These are phyloP conservation scores for Anisodus tanguticus DNA, from an alignment of 257 asterid genomes.

Conservation along the genomic window DNA sequence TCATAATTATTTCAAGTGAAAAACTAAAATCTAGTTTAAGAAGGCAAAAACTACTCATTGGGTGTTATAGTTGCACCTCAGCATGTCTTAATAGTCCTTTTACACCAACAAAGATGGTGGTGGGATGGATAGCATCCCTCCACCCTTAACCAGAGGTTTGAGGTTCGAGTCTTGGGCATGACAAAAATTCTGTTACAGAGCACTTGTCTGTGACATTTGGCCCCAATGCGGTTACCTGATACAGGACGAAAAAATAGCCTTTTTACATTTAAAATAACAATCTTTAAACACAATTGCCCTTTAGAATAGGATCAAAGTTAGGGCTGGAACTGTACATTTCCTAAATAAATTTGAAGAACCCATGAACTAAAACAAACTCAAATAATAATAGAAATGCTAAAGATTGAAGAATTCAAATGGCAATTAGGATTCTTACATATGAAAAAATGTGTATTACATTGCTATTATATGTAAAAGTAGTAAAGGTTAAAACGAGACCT, in stretches of 20 bases:
- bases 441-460: not conserved
- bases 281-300: not conserved
- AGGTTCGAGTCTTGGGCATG: too few species aligned
- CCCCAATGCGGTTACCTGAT: too few species aligned
- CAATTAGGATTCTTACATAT: not conserved
- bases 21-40: not conserved
- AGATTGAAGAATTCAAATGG: not conserved
- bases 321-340: slow-evolving; percentile 1
- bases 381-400: not conserved
- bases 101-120: not conserved
- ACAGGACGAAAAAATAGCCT: too few species aligned
- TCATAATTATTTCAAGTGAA: not conserved
- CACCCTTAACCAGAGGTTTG: too few species aligned
- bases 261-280: not conserved
- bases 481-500: slow-evolving; percentile 40
- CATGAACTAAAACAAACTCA: not conserved
- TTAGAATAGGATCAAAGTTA: not conserved
- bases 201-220: too few species aligned
- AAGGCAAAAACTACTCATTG: not conserved
- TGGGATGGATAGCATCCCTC: too few species aligned
- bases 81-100: not conserved
- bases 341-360: not conserved
- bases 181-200: too few species aligned
- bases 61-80: not conserved
- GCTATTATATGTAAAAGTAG: not conserved